Evolutionary conservation across 2,329 filamentous ascomycete genomes (phyloP).

Genomic region (Hirsutella thompsonii): DNA sequence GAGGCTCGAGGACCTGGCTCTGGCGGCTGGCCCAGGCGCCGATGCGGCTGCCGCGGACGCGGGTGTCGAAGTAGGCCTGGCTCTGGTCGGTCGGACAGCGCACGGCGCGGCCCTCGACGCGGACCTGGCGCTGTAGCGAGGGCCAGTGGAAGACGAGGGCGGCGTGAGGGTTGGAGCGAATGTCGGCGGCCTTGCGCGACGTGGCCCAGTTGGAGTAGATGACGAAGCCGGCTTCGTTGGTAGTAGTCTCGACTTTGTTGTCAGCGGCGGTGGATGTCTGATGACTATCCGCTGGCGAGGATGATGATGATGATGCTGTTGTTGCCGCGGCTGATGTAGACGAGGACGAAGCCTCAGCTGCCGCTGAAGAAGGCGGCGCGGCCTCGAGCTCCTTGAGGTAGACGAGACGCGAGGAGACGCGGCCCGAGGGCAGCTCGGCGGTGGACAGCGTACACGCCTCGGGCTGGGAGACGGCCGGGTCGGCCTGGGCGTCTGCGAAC

Average conservation of each 20-base stretch:
- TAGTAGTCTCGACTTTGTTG: too few relatives aligned
- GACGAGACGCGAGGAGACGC: constrained; percentile 73
- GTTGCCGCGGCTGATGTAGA: too few relatives aligned
- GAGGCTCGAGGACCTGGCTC: constrained; percentile 56
- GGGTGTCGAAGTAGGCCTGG: constrained; percentile 51
- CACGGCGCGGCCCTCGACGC: constrained; percentile 69
- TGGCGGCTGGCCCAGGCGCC: constrained; percentile 92
- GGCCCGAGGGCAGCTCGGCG: constrained; percentile 68
- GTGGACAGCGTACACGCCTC: constrained; percentile 86
- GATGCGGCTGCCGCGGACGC: constrained; percentile 68
- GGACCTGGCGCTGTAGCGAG: constrained; percentile 73
- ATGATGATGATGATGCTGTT: too few relatives aligned
- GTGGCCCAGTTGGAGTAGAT: constrained; percentile 90
- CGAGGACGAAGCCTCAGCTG: too few relatives aligned
- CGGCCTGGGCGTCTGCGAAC: constrained; percentile 61
- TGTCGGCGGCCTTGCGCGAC: constrained; percentile 53
- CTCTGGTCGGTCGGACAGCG: constrained; percentile 59
- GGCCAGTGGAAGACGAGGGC: constrained; percentile 88
- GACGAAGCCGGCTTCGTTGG: constrained; percentile 62
- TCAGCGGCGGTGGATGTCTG: too few relatives aligned
- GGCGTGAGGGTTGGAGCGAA: constrained; percentile 63
- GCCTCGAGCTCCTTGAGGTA: constrained; percentile 92
- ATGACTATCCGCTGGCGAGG: too few relatives aligned
- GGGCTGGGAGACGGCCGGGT: constrained; percentile 53
- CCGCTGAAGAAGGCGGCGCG: too few relatives aligned